These are phyloP conservation scores for Oryza meyeriana DNA, from an alignment of 176 grass and related monocot genomes.

Conservation along the genomic window DNA sequence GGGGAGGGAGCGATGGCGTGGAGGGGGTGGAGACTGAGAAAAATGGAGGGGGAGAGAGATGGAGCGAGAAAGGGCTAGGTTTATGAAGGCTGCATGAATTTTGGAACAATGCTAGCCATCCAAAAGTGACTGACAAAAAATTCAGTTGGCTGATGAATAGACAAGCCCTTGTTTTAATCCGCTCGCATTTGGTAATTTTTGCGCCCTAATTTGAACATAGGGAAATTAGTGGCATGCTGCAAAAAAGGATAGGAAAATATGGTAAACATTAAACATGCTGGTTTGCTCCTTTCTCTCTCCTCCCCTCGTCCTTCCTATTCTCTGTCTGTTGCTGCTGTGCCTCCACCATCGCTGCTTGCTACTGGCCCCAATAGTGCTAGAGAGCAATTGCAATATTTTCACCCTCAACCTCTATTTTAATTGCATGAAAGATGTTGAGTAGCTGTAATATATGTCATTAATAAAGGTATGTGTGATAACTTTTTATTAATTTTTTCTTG, in stretches of 20 bases:
- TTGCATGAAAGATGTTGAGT: too few species aligned
- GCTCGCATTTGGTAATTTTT: not conserved
- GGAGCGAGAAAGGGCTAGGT: too few species aligned
- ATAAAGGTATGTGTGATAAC: too few species aligned
- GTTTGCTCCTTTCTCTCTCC: too few species aligned
- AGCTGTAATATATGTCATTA: too few species aligned
- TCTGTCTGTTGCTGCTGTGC: too few species aligned
- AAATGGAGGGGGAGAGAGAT: not conserved
- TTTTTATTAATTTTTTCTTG: too few species aligned
- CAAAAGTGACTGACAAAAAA: not conserved
- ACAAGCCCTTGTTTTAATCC: not conserved
- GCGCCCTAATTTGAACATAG: not conserved
- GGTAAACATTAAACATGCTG: not conserved
- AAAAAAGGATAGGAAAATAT: not conserved
- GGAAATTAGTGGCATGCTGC: not conserved
- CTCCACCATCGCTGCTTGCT: too few species aligned
- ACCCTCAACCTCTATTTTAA: too few species aligned
- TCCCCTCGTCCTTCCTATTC: too few species aligned
- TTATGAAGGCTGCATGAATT: not conserved
- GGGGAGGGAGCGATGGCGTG: not conserved
- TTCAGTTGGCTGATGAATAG: not conserved
- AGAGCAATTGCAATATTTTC: too few species aligned
- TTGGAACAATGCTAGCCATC: not conserved
- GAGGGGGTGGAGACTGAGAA: not conserved
- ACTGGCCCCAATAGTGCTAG: too few species aligned